Evolutionary conservation across 2,329 filamentous ascomycete species (phyloP).

Genomic region (Colletotrichum limetticola): DNA sequence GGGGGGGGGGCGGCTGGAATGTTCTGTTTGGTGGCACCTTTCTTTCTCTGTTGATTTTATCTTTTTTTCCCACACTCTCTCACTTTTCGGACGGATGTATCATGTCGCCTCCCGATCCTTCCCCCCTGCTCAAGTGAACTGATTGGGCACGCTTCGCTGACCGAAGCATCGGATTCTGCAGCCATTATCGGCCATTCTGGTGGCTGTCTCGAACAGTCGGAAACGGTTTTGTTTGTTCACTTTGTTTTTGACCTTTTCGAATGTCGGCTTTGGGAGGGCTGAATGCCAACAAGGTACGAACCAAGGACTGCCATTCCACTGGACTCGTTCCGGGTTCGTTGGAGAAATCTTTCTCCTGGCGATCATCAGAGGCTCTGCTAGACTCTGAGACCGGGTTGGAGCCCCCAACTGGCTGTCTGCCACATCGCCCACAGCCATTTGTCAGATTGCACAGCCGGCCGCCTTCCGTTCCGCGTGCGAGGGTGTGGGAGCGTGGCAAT

Average conservation of each 20-base stretch:
- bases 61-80: background rate
- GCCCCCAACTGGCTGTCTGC: slow-evolving; percentile 17
- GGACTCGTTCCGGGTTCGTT: slow-evolving; percentile 14
- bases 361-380: slow-evolving; percentile 34
- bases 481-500: slow-evolving; percentile 8
- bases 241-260: slow-evolving; percentile 15
- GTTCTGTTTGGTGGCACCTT: slow-evolving; percentile 10
- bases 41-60: background rate
- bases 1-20: slow-evolving; percentile 11
- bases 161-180: slow-evolving; percentile 14
- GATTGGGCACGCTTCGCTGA: slow-evolving; percentile 1
- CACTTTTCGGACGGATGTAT: slow-evolving; percentile 22
- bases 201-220: background rate
- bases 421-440: slow-evolving; percentile 3
- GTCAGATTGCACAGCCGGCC: slow-evolving; percentile 2
- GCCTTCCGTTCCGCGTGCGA: background rate
- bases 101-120: slow-evolving; percentile 28
- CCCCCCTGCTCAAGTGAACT: background rate
- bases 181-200: background rate
- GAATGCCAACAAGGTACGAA: background rate
- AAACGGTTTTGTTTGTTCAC: slow-evolving; percentile 9
- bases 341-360: slow-evolving; percentile 9
- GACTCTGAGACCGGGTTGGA: background rate
- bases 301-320: slow-evolving; percentile 9
- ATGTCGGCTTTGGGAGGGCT: background rate